Base-by-base conservation (phyloP, 106 monocot species). In the Allium fistulosum region DNA sequence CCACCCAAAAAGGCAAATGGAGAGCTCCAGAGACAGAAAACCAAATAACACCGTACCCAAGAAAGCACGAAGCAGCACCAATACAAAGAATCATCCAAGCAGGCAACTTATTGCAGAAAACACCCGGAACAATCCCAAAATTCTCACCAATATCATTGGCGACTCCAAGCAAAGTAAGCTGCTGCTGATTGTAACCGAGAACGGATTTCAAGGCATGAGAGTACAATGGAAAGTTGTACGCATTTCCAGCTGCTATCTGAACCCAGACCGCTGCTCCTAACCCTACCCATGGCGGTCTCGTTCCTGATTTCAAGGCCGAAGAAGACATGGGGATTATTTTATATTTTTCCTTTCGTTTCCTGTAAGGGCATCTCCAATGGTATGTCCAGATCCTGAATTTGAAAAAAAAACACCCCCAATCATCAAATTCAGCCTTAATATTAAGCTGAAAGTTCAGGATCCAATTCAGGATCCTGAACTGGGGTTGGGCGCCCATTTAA, bases 131-230 rank as follows among this genome's bases (percentile, higher is more conserved):
- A 48, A 84, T 58, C 10, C 91, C 91, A 48, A 91, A 73, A 74
- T 84, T 91, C 84, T 91, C 91, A 0, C 91, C 91, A 65, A 91
- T 65, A 69, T 91, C 91, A 63, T 82, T 91, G 79, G 87, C 91
- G 63, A 91, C 91, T 26, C 91, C 87, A 45, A 91, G 87, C 68
- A 91, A 74, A n/a, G 87, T 82, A 10, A 91, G 79, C 69, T 79
- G 71, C 69, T 74, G 77, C 74, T 91, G 87, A 69, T 50, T 80
- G 77, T 71, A 81, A 0, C 84, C 87, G 22, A 91, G 68, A 26
- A 83, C 84, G 9, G 76, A 47, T 46, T 91, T 91, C 6, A 87
- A 61, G 9, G 84, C 45, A 63, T 72, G 87, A 6, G 91, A 91
- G 84, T 84, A 91, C 58, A 91, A 84, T 2, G 91, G 84, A 77